phyloP scores from a whole-genome alignment of 768 basidiomycete genomes.

The Mycena galopus region DNA sequence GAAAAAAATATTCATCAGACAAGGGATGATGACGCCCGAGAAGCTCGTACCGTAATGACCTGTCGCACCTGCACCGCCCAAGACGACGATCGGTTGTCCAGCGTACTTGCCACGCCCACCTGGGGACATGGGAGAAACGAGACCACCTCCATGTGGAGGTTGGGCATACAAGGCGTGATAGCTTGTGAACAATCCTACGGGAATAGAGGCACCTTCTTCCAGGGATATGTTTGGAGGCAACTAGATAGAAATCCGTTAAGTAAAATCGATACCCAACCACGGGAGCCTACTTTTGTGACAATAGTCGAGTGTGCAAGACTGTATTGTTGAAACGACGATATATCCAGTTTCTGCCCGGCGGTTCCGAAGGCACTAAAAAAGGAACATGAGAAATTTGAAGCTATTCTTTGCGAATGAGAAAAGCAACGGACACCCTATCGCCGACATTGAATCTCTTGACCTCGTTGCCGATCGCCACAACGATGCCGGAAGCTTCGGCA shows the following conservation, averaged over 20 bases:
- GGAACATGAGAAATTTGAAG: not conserved
- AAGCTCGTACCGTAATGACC: constrained; percentile 61
- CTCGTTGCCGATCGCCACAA: constrained; percentile 64
- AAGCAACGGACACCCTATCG: constrained; percentile 62
- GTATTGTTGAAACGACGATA: constrained; percentile 16
- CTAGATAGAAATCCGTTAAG: not conserved
- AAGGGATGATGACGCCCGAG: not conserved
- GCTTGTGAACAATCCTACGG: constrained; percentile 21
- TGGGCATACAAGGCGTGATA: constrained; percentile 62
- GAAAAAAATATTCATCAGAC: constrained; percentile 17
- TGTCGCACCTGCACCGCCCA: constrained; percentile 63
- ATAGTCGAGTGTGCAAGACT: constrained; percentile 20
- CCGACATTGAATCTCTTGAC: constrained; percentile 64
- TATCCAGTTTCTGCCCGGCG: constrained; percentile 15
- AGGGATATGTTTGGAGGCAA: constrained; percentile 19
- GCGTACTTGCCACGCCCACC: constrained; percentile 55
- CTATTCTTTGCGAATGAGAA: not conserved
- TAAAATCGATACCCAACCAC: not conserved
- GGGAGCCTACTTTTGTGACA: constrained; percentile 2
- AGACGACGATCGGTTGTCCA: constrained; percentile 59
- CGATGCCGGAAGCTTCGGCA: constrained; percentile 63
- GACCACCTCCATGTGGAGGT: constrained; percentile 53
- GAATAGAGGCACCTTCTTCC: constrained; percentile 19
- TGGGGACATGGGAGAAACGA: constrained; percentile 54
- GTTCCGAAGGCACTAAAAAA: constrained; percentile 25